Evolutionary conservation across 305 asterid species (phyloP).

Genomic region (Rubia tinctorum): DNA sequence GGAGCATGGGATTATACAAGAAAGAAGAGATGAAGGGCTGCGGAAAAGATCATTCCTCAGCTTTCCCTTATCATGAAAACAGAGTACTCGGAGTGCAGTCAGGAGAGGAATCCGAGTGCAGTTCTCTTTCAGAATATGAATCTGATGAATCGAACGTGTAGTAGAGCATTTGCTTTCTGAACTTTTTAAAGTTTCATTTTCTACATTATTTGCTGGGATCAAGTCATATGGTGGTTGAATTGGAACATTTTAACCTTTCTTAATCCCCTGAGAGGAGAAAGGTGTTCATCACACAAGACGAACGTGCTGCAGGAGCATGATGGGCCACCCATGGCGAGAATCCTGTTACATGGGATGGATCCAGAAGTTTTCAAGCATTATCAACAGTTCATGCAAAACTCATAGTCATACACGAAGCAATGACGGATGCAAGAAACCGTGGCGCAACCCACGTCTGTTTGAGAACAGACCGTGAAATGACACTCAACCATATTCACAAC

Average conservation of each 20-base stretch:
- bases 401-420: too few species aligned
- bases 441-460: too few species aligned
- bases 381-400: too few species aligned
- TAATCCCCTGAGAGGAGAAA: background rate
- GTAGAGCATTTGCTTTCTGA: background rate
- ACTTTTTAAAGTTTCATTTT: background rate
- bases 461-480: too few species aligned
- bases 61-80: conserved; percentile 15
- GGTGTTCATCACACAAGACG: background rate
- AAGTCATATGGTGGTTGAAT: too few species aligned
- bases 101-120: conserved; percentile 45
- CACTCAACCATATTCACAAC: too few species aligned
- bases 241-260: background rate
- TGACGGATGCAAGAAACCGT: too few species aligned
- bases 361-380: too few species aligned
- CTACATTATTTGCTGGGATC: too few species aligned
- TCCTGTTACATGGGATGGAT: too few species aligned
- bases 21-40: conserved; percentile 23
- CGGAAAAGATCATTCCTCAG: conserved; percentile 25
- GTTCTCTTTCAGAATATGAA: conserved; percentile 53
- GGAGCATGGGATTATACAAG: conserved; percentile 72
- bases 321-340: too few species aligned
- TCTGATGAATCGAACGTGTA: conserved; percentile 38
- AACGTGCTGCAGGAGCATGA: too few species aligned
- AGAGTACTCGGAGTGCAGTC: conserved; percentile 32